Evolutionary conservation across 2,329 filamentous ascomycete genomes (phyloP).

Genomic region (Talaromyces sp.): DNA sequence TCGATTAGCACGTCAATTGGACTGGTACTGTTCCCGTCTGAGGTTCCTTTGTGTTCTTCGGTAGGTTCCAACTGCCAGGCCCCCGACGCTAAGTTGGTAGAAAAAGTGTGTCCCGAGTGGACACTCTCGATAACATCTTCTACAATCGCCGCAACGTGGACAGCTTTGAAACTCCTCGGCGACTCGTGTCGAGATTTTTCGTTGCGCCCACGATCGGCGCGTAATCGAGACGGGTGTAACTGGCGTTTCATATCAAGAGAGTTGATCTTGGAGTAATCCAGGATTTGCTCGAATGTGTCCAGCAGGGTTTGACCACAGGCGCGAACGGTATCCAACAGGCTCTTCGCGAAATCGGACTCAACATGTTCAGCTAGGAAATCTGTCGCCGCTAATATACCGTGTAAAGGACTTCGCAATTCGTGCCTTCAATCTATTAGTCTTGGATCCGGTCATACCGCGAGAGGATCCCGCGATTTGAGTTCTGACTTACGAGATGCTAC

Average conservation of each 20-base stretch:
- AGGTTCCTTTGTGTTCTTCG: neutral
- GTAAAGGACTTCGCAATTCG: slow-evolving; percentile 1
- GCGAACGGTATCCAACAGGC: slow-evolving; percentile 36
- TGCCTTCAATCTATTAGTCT: neutral
- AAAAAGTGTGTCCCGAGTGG: slow-evolving; percentile 39
- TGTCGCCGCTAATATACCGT: neutral
- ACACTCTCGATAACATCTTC: slow-evolving; percentile 52
- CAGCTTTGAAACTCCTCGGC: slow-evolving; percentile 7
- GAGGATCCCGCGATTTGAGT: neutral
- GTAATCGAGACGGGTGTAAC: neutral
- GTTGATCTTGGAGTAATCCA: slow-evolving; percentile 48
- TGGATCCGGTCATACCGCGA: no score
- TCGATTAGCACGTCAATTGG: neutral
- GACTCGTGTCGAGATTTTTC: neutral
- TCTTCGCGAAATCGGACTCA: neutral
- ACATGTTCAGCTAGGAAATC: neutral
- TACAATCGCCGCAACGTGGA: slow-evolving; percentile 40
- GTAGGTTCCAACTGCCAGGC: neutral
- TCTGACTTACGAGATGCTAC: slow-evolving; percentile 36
- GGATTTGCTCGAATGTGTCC: slow-evolving; percentile 41
- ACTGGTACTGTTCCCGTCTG: neutral
- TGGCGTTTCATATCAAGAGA: slow-evolving; percentile 29
- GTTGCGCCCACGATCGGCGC: neutral
- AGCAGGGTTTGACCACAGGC: slow-evolving; percentile 48
- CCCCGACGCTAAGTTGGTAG: slow-evolving; percentile 6